Evolutionary conservation across 2,329 filamentous ascomycete genomes (phyloP).

Genomic region (Fusarium sp.): DNA sequence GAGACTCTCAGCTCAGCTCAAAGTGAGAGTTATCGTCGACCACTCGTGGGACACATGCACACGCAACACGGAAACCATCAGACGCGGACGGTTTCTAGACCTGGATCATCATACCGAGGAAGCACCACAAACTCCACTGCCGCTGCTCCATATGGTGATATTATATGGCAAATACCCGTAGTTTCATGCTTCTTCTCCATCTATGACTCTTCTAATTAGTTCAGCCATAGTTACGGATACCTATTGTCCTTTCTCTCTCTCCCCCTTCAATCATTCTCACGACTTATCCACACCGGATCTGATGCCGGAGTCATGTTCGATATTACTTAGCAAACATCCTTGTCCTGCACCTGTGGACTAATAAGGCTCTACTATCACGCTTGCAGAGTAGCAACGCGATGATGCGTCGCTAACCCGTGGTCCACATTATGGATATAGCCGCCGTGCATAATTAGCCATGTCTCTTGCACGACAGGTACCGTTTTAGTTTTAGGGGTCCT

Average conservation of each 20-base stretch:
- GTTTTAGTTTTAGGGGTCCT: slow-evolving; percentile 48
- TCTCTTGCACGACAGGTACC: slow-evolving; percentile 21
- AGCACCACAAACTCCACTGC: slow-evolving; percentile 38
- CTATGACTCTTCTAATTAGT: slow-evolving; percentile 10
- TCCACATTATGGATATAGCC: slow-evolving; percentile 44
- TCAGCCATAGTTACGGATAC: not conserved
- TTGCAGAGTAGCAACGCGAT: slow-evolving; percentile 25
- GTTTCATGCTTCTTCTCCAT: slow-evolving; percentile 23
- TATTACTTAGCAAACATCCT: slow-evolving; percentile 2
- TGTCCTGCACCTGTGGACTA: slow-evolving; percentile 17
- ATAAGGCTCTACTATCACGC: slow-evolving; percentile 14
- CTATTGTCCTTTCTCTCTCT: not conserved
- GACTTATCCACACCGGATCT: slow-evolving; percentile 14
- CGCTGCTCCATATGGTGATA: slow-evolving; percentile 26
- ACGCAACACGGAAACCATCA: slow-evolving; percentile 15
- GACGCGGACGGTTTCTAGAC: slow-evolving; percentile 15
- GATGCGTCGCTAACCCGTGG: slow-evolving; percentile 42
- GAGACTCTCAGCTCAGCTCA: slow-evolving; percentile 1
- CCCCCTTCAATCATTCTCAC: not conserved
- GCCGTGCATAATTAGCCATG: slow-evolving; percentile 37
- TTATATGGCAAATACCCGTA: slow-evolving; percentile 12
- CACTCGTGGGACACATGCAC: slow-evolving; percentile 17
- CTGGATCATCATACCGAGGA: slow-evolving; percentile 33
- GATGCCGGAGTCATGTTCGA: slow-evolving; percentile 18
- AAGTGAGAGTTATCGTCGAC: not conserved